Conservation (phyloP, 2,329 filamentous ascomycete species). For the Proliferodiscus dingleyae region DNA sequence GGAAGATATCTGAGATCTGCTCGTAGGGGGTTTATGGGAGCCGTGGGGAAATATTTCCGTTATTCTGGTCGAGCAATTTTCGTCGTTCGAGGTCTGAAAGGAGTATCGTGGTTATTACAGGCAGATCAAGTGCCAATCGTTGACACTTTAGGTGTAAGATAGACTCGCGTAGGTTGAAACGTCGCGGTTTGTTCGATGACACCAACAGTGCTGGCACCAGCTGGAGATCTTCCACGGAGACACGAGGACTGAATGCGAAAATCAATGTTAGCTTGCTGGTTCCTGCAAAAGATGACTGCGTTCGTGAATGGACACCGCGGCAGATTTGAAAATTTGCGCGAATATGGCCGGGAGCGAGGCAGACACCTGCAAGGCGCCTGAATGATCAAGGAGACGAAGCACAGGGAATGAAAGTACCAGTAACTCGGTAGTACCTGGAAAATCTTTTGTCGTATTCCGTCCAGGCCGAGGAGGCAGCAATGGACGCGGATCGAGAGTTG, state of each 20-base stretch:
- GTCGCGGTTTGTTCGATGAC: slow-evolving; percentile 25
- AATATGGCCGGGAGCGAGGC: slow-evolving; percentile 11
- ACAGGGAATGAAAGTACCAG: slow-evolving; percentile 12
- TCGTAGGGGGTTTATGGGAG: slow-evolving; percentile 1
- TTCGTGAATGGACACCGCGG: slow-evolving; percentile 1
- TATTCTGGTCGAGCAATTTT: slow-evolving; percentile 4
- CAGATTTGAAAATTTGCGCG: slow-evolving; percentile 15
- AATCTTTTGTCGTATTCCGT: slow-evolving; percentile 13
- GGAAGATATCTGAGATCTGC: neutral
- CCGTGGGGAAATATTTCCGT: neutral
- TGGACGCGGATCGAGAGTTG: slow-evolving; percentile 14
- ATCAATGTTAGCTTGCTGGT: slow-evolving; percentile 17
- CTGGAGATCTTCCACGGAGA: slow-evolving; percentile 13
- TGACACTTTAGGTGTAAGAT: slow-evolving; percentile 13
- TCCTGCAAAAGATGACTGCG: slow-evolving; percentile 7
- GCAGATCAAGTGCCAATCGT: slow-evolving; percentile 13
- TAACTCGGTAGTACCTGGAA: slow-evolving; percentile 5
- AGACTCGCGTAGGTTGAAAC: slow-evolving; percentile 23
- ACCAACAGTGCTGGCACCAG: slow-evolving; percentile 22
- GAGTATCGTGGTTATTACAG: slow-evolving; percentile 3
- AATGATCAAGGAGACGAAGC: slow-evolving; percentile 12
- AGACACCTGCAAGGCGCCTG: slow-evolving; percentile 7
- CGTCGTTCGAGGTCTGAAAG: slow-evolving; percentile 1
- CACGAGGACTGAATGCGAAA: slow-evolving; percentile 9
- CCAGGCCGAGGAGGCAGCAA: slow-evolving; percentile 13